Evolutionary conservation across 202 grass and related monocot species (phyloP), one percentile per base, ranked within the genome.

Genomic region (Carex arenaria): DNA sequence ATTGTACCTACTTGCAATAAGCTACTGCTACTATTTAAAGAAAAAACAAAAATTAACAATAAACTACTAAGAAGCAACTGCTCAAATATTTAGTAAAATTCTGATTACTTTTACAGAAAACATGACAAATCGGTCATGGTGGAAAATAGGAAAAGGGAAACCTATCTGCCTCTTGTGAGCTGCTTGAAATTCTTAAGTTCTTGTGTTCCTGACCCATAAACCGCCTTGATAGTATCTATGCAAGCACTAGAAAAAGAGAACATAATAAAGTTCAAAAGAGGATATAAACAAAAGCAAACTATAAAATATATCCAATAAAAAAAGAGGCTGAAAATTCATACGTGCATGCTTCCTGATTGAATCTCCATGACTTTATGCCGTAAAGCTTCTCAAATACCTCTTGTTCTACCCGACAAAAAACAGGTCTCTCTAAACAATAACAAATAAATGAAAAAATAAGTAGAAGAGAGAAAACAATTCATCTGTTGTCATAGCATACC

Each of bases 301-400:
- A 47, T 12, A 10, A 81, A 60, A 57, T 17, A 61, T 19, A 72
- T 61, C 40, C 28, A 79, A 66, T 15, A 47, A 18, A 32, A 28
- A 2, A 47, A 59, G 30, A 86, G 72, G 62, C 61, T 67, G 10
- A 54, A 32, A 67, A 68, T 54, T 20, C 43, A 89, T 66, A 96
- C 89, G 89, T 87, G 89, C 93, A 96, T 49, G 93, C 93, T 85
- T 96, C 93, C 14, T 71, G 86, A 62, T 93, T 83, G 17, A 96
- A 93, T 15, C 78, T 89, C 71, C 47, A 93, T 76, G 63, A 60
- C n/a, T 86, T 80, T 78, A 96, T 90, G 0, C 93, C 87, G 82
- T 88, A 96, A 73, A 88, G 81, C 61, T 88, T 86, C 54, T 91
- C 80, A 0, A 93, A 96, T 80, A 96, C 89, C 60, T 93, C 92